Evolutionary conservation across 768 basidiomycete genomes (phyloP).

Genomic region (Rhizopogon vulgaris): DNA sequence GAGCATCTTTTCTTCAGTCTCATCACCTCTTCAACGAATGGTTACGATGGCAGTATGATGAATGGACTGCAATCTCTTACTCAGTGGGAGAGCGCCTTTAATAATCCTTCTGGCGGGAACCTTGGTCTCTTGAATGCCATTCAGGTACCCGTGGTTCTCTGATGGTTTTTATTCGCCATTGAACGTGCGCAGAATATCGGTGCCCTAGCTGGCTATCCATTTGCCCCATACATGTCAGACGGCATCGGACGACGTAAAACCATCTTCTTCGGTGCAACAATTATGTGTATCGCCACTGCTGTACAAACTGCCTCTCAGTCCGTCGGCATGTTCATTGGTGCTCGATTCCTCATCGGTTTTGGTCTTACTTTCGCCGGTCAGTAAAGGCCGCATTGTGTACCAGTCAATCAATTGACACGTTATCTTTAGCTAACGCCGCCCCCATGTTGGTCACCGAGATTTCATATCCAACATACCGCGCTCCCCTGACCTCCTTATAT

Average conservation of each 20-base stretch:
- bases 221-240: constrained; percentile 69
- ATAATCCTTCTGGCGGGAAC: constrained; percentile 47
- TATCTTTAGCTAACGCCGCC: constrained; percentile 53
- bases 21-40: constrained; percentile 71
- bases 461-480: constrained; percentile 80
- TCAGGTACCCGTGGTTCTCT: constrained; percentile 37
- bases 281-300: constrained; percentile 65
- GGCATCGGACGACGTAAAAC: constrained; percentile 61
- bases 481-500: constrained; percentile 69
- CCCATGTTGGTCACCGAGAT: constrained; percentile 83
- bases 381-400: constrained; percentile 6
- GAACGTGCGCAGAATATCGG: constrained; percentile 54
- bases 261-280: constrained; percentile 61
- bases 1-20: constrained; percentile 33
- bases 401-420: constrained; percentile 1
- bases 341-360: constrained; percentile 75
- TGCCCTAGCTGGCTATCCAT: constrained; percentile 57
- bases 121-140: constrained; percentile 72
- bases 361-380: constrained; percentile 65
- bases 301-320: constrained; percentile 69
- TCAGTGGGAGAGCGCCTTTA: constrained; percentile 61
- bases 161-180: neutral
- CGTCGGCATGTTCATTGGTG: constrained; percentile 75
- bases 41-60: constrained; percentile 77
- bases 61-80: constrained; percentile 67